Percentiles rank a stretch among this genome's conserved stretches.
These are phyloP conservation scores for Nepenthes mirabilis DNA, from an alignment of 148 eudicot species.

Conservation along the genomic window DNA sequence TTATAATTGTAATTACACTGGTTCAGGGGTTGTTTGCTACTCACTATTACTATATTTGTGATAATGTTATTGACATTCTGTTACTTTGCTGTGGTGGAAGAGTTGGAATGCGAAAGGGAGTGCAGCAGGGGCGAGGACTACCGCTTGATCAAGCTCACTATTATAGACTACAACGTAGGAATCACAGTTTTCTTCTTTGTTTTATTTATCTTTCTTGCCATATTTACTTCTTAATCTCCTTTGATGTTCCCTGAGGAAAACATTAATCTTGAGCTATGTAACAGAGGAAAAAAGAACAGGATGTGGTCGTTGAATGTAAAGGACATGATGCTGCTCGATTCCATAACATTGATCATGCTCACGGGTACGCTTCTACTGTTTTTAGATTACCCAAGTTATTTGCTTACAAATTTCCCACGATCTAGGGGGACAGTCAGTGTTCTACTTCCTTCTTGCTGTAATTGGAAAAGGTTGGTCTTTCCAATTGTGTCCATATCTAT, in stretches of 20 bases:
- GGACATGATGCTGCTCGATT: constrained; percentile 98
- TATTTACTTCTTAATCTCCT: background rate
- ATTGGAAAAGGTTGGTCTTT: too few species aligned
- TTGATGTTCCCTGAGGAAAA: background rate
- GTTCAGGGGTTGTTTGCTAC: too few species aligned
- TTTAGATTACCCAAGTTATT: background rate
- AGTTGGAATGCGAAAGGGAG: constrained; percentile 86
- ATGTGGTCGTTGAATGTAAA: constrained; percentile 84
- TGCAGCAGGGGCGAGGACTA: constrained; percentile 99
- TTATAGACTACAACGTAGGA: constrained; percentile 57
- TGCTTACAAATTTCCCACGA: background rate
- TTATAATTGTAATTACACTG: too few species aligned
- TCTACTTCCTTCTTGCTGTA: too few species aligned
- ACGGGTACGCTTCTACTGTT: constrained; percentile 48
- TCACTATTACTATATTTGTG: background rate
- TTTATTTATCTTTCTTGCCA: background rate
- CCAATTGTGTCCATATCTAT: too few species aligned
- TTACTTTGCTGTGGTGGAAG: constrained; percentile 15
- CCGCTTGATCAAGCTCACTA: constrained; percentile 85
- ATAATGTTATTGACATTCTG: background rate
- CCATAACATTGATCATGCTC: constrained; percentile 63
- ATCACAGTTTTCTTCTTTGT: constrained; percentile 1
- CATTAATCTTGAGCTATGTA: background rate
- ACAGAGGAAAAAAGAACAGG: constrained; percentile 56
- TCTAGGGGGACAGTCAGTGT: background rate